Conservation (phyloP, 2,329 filamentous ascomycete genomes). For the Alternaria gansuensis region DNA sequence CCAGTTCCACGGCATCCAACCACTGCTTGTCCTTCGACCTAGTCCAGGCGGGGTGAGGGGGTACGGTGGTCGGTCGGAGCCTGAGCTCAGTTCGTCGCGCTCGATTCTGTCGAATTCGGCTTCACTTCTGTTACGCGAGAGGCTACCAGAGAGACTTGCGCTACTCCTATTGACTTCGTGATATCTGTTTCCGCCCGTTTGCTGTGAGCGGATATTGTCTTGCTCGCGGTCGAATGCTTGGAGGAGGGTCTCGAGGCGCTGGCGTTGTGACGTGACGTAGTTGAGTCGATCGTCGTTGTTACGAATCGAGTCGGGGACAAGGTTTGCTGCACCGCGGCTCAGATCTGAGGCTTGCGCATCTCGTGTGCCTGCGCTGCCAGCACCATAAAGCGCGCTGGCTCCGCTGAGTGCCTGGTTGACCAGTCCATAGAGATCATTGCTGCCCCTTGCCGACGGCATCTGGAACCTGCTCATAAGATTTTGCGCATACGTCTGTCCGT, state of each 20-base stretch:
- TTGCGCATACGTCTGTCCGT: constrained; percentile 73
- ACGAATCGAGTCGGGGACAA: constrained; percentile 76
- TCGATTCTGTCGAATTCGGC: constrained; percentile 90
- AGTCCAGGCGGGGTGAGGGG: constrained; percentile 46
- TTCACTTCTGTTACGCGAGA: constrained; percentile 86
- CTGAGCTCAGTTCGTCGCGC: constrained; percentile 64
- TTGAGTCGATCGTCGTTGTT: constrained; percentile 71
- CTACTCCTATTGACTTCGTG: constrained; percentile 49
- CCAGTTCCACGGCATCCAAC: constrained; percentile 64
- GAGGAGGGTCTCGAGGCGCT: constrained; percentile 77
- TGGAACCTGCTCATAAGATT: constrained; percentile 85
- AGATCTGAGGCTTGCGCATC: constrained; percentile 61
- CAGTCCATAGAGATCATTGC: constrained; percentile 77
- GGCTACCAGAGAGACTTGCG: constrained; percentile 49
- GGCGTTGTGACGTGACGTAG: constrained; percentile 81
- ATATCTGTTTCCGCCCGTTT: constrained; percentile 56
- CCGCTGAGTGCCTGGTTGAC: constrained; percentile 77
- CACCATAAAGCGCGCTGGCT: constrained; percentile 60
- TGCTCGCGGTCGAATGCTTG: constrained; percentile 83
- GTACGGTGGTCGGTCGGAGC: constrained; percentile 58
- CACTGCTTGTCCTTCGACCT: constrained; percentile 46
- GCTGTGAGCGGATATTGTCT: constrained; percentile 60
- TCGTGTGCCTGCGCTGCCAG: constrained; percentile 39
- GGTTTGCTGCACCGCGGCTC: constrained; percentile 63
- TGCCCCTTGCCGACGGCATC: constrained; percentile 74